Evolutionary conservation across 257 asterid genomes (phyloP).

Genomic region (Nicotiana noctiflora): DNA sequence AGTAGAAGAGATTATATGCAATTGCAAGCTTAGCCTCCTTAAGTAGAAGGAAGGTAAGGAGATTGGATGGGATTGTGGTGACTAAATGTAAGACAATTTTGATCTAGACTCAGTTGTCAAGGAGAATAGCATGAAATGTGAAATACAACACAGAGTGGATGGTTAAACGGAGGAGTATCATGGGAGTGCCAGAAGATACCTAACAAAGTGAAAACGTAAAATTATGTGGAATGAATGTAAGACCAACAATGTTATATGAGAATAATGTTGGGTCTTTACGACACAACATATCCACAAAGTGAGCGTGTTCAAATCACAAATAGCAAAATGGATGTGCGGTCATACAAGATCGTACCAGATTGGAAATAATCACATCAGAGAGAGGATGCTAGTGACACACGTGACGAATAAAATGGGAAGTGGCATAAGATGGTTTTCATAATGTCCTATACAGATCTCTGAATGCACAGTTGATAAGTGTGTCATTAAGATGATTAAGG

Average conservation of each 20-base stretch:
- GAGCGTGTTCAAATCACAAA: neutral
- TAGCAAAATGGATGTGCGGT: neutral
- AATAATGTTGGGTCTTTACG: neutral
- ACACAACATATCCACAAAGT: neutral
- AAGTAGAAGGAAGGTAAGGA: neutral
- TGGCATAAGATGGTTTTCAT: neutral
- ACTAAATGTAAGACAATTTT: neutral
- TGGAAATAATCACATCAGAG: neutral
- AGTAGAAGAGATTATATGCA: neutral
- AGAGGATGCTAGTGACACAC: neutral
- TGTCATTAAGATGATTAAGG: neutral
- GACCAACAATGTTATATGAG: neutral
- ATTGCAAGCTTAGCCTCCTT: neutral
- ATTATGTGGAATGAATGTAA: neutral
- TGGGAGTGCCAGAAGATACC: neutral
- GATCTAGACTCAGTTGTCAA: neutral
- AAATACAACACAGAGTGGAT: neutral
- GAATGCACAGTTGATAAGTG: neutral
- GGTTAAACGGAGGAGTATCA: neutral
- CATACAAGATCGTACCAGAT: neutral
- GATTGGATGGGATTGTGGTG: neutral
- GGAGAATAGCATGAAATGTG: neutral
- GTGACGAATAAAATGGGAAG: neutral
- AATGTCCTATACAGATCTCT: neutral
- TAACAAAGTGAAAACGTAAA: neutral